Evolutionary conservation across 2,329 filamentous ascomycete species (phyloP).

Genomic region (Furcasterigmium furcatum): DNA sequence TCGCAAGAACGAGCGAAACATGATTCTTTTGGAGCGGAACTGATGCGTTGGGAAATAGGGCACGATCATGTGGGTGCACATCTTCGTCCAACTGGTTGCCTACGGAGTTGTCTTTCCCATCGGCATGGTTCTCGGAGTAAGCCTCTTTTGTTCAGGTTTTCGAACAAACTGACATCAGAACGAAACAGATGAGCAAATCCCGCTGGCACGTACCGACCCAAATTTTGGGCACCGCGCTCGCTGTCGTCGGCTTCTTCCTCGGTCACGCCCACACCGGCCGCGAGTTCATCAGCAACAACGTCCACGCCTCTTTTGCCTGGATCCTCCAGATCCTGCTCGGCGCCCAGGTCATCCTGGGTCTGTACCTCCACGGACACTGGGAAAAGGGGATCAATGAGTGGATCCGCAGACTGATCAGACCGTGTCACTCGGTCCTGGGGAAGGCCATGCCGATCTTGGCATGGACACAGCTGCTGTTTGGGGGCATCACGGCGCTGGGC

Average conservation of each 20-base stretch:
- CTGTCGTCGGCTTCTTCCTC: conserved; percentile 82
- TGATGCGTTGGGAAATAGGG: background rate
- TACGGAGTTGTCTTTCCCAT: too few relatives aligned
- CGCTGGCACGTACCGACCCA: conserved; percentile 94
- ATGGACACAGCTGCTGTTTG: conserved; percentile 95
- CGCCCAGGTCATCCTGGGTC: conserved; percentile 73
- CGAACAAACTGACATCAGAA: background rate
- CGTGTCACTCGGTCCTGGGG: conserved; percentile 75
- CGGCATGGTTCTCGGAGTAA: conserved; percentile 23
- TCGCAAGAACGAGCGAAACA: conserved; percentile 8
- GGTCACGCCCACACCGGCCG: conserved; percentile 89
- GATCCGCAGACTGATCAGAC: conserved; percentile 69
- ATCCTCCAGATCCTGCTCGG: conserved; percentile 76
- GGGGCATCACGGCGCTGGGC: conserved; percentile 85
- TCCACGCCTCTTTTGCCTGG: conserved; percentile 78
- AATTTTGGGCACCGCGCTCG: conserved; percentile 68
- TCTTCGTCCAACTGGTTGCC: too few relatives aligned
- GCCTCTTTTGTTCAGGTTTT: conserved; percentile 1
- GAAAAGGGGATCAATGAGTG: conserved; percentile 78
- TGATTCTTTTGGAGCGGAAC: background rate
- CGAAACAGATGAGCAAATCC: conserved; percentile 72
- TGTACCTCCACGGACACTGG: conserved; percentile 87
- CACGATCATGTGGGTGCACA: too few relatives aligned
- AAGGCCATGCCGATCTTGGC: conserved; percentile 82
- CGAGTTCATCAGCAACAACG: conserved; percentile 72